These are phyloP conservation scores for Pseudogymnoascus destructans DNA, from an alignment of 2,329 filamentous ascomycete species.

Conservation along the genomic window DNA sequence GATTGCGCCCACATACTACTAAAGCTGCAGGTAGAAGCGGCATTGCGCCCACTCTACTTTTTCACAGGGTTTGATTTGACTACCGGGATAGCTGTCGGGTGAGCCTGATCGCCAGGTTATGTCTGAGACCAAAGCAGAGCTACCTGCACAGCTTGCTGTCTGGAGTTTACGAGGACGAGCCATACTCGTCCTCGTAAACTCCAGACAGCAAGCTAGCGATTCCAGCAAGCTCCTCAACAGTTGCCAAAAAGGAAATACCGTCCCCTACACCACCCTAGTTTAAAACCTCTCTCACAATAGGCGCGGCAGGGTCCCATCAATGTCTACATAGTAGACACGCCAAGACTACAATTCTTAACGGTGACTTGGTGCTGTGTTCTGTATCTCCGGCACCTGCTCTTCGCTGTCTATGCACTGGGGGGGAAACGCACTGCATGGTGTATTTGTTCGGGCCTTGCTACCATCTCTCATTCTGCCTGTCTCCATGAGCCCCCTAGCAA, in stretches of 20 bases:
- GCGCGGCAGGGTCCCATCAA: constrained; percentile 2
- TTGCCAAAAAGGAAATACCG: not conserved
- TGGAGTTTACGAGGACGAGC: too few species aligned
- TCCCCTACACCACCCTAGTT: not conserved
- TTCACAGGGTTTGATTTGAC: not conserved
- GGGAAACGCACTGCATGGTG: not conserved
- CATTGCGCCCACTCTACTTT: not conserved
- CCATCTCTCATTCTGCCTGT: not conserved
- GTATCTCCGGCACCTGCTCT: not conserved
- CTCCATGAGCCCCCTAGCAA: not conserved
- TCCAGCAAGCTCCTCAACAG: not conserved
- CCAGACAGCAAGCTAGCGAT: not conserved
- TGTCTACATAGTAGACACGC: not conserved
- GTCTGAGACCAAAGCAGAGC: not conserved
- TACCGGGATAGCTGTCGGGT: not conserved
- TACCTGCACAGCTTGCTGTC: too few species aligned
- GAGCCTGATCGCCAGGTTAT: not conserved
- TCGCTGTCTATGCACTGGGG: not conserved
- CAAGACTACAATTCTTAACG: not conserved
- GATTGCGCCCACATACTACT: not conserved
- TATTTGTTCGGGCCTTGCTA: not conserved
- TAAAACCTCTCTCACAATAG: not conserved
- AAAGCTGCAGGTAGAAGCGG: not conserved
- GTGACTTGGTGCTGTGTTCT: not conserved
- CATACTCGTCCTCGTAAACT: not conserved